Evolutionary conservation across 495 filamentous ascomycete species (phyloP), one percentile per base, ranked within the genome.

Genomic region (Penicillium angulare): DNA sequence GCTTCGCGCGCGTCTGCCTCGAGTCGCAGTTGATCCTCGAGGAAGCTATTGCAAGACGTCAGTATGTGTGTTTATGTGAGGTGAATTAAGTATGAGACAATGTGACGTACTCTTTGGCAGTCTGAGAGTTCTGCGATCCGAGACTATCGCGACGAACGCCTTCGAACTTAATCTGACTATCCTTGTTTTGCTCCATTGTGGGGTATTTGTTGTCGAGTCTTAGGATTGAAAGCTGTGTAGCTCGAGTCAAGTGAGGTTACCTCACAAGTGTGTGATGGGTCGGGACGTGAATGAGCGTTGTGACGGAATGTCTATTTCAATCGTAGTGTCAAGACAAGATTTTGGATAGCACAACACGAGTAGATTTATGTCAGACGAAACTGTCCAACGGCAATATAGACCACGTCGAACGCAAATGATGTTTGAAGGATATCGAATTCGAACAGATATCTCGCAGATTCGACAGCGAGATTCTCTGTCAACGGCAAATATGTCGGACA

Each of bases 1-100:
- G 86, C 83, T 74, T 97, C 92, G 44, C 93, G 90, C 32, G 93
- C 93, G 70, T 99, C 93, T 17, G 85, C 86, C 72, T 99, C 93
- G 47, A 99, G 85, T 46, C 84, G 83, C 51, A 96, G 86, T 60
- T 99, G 93, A 47, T 82, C 85, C 54, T 88, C 81, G 60, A 97
- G 92, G 67, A 90, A 98, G 34, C 88, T 92, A 49, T 5, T 12
- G 16, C 24, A 34, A 44, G 6, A 24, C 16, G 16, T 20, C 3
- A 24, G 34, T 13, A 24, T 22, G 1, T 41, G n/a, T 3, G 7
- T 21, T 22, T n/a, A 26, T 17, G 15, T 27, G 21, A 31, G 3
- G 5, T 10, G 16, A 15, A 31, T 43, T 40, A 17, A 8, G 21
- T 3, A n/a, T n/a, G n/a, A n/a, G n/a, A n/a, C 26, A 21, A 47